Conservation (phyloP, 768 basidiomycete species). For the Tricholoma matsutake region DNA sequence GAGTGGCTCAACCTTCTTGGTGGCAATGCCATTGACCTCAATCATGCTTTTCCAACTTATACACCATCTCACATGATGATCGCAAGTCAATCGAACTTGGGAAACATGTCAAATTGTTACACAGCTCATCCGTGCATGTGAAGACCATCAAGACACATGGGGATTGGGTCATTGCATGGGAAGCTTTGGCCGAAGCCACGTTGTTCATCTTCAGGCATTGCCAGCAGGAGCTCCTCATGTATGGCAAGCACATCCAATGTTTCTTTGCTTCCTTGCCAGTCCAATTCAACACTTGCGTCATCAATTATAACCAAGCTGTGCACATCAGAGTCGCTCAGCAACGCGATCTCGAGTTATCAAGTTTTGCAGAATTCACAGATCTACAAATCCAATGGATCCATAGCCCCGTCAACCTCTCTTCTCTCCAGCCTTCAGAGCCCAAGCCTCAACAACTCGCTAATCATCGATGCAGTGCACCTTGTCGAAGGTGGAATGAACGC, state of each 20-base stretch:
- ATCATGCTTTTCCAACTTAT: conserved; percentile 17
- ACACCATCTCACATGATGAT: conserved; percentile 12
- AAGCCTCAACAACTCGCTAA: not conserved
- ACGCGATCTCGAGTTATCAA: conserved; percentile 4
- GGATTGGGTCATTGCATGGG: conserved; percentile 26
- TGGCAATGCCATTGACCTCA: conserved; percentile 22
- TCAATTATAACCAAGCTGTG: conserved; percentile 26
- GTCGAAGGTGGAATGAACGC: not conserved
- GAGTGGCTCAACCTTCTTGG: conserved; percentile 25
- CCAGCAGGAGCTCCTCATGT: conserved; percentile 17
- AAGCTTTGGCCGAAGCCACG: conserved; percentile 9
- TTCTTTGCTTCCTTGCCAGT: not conserved
- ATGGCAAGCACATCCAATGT: not conserved
- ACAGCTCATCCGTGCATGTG: conserved; percentile 4
- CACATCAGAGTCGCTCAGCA: conserved; percentile 6
- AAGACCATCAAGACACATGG: not conserved
- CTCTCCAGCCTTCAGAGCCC: not conserved
- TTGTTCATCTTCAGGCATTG: conserved; percentile 23
- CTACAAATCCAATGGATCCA: too few species aligned
- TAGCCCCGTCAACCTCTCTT: too few species aligned
- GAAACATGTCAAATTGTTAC: not conserved
- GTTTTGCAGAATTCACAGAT: not conserved
- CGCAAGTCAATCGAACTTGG: not conserved
- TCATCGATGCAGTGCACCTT: not conserved
- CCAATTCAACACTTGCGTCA: conserved; percentile 12